Evolutionary conservation across 75 land plant genomes (phyloP), one percentile per base, ranked within the genome.

Genomic region (Chamaecyparis obtusa): DNA sequence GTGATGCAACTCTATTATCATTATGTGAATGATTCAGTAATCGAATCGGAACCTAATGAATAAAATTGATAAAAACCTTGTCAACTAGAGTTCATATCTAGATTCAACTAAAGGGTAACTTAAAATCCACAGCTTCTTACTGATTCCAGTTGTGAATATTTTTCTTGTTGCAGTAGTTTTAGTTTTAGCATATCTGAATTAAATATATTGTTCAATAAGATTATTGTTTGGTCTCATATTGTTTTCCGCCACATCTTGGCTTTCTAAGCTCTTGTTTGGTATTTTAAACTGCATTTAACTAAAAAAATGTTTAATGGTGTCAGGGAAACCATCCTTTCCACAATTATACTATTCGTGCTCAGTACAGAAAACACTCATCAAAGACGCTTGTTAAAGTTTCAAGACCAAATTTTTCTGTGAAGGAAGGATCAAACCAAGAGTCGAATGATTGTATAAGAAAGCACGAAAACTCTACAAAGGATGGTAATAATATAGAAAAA

Each of bases 261-360:
- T 81, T 85, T 87, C 32, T 37, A 84, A 39, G 74, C 86, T 55
- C 44, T 44, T 85, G 16, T 46, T 69, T 92, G n/a, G 27, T 41
- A 43, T 43, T 43, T 9, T 44, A 80, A 21, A 44, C 48, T 44
- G 39, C 27, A 44, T 80, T 27, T 72, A 72, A 80, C 83, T 80
- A 44, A 80, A 44, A 43, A 43, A 37, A 24, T 80, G 5, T 48
- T 80, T 80, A 43, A 36, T 41, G 27, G 44, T 80, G 9, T 80
- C 92, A 98, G 99, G 99, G 99, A 46, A 94, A 90, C 56, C 95
- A 94, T 94, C 95, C 99, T 76, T 98, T 94, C 86, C 99, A 98
- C 88, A 98, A 98, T 84, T 98, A 93, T 86, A 98, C 99, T n/a
- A 85, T 91, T 21, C 94, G 99, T n/a, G 87, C 96, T 24, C 91